Conservation (phyloP, 2,329 filamentous ascomycete genomes). For the Karstenula rhodostoma region DNA sequence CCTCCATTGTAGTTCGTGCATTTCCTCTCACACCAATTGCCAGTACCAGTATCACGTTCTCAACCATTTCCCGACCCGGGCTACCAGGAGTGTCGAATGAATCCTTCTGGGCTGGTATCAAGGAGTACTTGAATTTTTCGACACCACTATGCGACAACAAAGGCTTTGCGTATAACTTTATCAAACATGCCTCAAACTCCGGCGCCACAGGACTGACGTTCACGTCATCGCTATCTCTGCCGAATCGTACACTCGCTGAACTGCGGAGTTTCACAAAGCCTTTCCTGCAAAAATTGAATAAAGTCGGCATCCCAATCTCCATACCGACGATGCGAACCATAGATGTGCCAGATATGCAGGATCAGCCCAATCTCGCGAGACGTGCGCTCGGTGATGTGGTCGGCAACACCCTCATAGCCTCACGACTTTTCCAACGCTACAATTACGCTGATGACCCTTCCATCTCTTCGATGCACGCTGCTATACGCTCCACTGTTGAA, state of each 20-base stretch:
- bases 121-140: slow-evolving; percentile 29
- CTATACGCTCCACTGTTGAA: slow-evolving; percentile 32
- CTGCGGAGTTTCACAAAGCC: slow-evolving; percentile 28
- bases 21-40: slow-evolving; percentile 25
- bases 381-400: slow-evolving; percentile 29
- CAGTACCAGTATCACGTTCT: slow-evolving; percentile 29
- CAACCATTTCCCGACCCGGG: slow-evolving; percentile 23
- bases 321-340: slow-evolving; percentile 19
- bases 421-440: slow-evolving; percentile 32
- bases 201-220: slow-evolving; percentile 29
- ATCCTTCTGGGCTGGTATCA: slow-evolving; percentile 38
- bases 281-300: slow-evolving; percentile 28
- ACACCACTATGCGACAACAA: slow-evolving; percentile 30
- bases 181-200: slow-evolving; percentile 25
- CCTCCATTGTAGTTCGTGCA: slow-evolving; percentile 47
- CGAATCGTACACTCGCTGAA: slow-evolving; percentile 21
- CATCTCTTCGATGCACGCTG: slow-evolving; percentile 16
- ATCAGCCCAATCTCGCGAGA: not conserved
- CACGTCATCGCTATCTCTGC: slow-evolving; percentile 29
- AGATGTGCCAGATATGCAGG: slow-evolving; percentile 3
- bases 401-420: slow-evolving; percentile 35
- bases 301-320: slow-evolving; percentile 27
- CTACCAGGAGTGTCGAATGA: slow-evolving; percentile 24
- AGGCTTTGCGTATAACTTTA: slow-evolving; percentile 40
- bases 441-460: slow-evolving; percentile 20